phyloP scores from a whole-genome alignment of 2,329 filamentous ascomycete genomes.

The Fusarium keratoplasticum region DNA sequence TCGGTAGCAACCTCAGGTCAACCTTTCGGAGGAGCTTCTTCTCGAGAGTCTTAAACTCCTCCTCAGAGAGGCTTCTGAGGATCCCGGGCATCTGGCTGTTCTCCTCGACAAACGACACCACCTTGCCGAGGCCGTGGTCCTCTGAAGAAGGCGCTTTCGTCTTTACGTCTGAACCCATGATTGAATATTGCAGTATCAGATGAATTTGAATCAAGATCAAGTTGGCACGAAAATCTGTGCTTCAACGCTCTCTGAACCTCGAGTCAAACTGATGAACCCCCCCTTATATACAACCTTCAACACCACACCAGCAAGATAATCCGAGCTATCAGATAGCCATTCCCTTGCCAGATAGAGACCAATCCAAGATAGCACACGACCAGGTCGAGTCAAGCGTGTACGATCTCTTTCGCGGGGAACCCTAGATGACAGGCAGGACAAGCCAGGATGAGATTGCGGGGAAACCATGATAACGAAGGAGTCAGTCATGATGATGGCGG shows the following conservation, averaged over 20 bases:
- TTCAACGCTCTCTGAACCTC: background rate
- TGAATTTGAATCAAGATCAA: background rate
- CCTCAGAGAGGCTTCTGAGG: background rate
- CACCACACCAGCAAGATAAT: background rate
- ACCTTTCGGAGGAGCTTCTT: conserved; percentile 4
- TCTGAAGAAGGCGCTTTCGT: background rate
- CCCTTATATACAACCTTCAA: background rate
- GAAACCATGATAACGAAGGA: background rate
- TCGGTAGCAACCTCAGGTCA: background rate
- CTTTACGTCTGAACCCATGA: background rate
- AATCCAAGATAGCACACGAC: conserved; percentile 1
- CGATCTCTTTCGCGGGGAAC: conserved; percentile 6
- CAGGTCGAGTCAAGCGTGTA: background rate
- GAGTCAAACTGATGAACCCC: background rate
- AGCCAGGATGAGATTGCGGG: background rate
- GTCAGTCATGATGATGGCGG: background rate
- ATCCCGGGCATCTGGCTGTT: background rate
- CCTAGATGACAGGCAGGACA: background rate
- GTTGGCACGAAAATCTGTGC: background rate
- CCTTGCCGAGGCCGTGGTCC: background rate
- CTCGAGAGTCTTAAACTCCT: conserved; percentile 1
- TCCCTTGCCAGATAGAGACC: background rate
- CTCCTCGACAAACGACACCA: background rate
- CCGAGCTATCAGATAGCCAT: background rate
- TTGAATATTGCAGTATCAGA: background rate